Evolutionary conservation across 1,284 basidiomycete genomes (phyloP), one percentile per base, ranked within the genome.

Genomic region (Mrakiaceae sp.): DNA sequence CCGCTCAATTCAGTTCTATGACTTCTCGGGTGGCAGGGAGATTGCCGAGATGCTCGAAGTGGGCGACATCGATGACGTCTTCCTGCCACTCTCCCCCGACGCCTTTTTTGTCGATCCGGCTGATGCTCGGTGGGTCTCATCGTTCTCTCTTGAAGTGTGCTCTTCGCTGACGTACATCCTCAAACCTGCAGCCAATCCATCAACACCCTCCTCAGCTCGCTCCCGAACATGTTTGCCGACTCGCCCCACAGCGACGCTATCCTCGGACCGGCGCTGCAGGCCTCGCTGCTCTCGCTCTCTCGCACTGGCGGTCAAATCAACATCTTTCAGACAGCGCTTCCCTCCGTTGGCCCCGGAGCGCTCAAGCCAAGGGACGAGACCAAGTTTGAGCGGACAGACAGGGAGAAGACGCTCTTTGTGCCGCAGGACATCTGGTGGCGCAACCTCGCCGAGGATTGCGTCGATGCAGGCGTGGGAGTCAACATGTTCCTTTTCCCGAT

Each of bases 31-130:
- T 72, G 75, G 74, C 64, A 74, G 79, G 48, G 81, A 84, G 67
- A 77, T 81, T 67, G 82, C 86, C 1, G 82, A 84, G 61, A 88
- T 96, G 81, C 80, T 95, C 52, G 84, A 98, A 53, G 84, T 98
- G 5, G 80, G 88, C 0, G 96, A 98, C 73, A 78, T 98, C 48
- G 80, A 94, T 40, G 96, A 98, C 70, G 86, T 93, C 43, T 98
- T 95, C 74, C 77, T 90, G 2, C 96, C 96, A 0, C 77, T 94
- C 48, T 81, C 16, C 14, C 10, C 79, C 48, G 79, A 81, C 10
- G 87, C 87, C 1, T 80, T 96, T 56, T 87, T 98, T 66, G 92
- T 88, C 6, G 84, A 92, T 69, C 87, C 91, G 0, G 72, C 75
- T 66, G 82, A 86, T 66, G 87, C 84, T 54, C 81, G 84, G 87